These are phyloP conservation scores for Cymbopogon citratus DNA, from an alignment of 176 grass and related monocot species.

Conservation along the genomic window DNA sequence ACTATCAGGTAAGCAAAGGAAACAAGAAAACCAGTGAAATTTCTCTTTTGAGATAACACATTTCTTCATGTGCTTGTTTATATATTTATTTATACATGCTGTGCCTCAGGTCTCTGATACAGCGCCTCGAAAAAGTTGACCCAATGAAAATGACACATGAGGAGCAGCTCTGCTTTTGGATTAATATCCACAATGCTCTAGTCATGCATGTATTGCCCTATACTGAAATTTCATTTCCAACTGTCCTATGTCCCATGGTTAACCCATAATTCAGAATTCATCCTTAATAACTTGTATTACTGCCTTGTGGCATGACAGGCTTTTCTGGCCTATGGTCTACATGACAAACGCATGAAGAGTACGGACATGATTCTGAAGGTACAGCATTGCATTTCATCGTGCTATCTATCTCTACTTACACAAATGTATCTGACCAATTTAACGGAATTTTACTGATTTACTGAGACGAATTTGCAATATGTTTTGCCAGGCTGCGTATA, in stretches of 20 bases:
- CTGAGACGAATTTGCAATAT: no score
- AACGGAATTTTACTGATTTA: neutral
- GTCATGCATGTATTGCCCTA: conserved; percentile 78
- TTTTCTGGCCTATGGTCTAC: conserved; percentile 73
- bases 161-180: conserved; percentile 82
- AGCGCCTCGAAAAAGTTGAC: conserved; percentile 62
- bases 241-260: neutral
- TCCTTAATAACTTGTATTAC: conserved; percentile 4
- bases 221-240: neutral
- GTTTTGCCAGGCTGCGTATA: conserved; percentile 66
- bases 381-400: neutral
- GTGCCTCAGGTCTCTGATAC: conserved; percentile 57
- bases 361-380: conserved; percentile 86
- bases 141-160: conserved; percentile 70
- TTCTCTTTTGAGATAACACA: neutral
- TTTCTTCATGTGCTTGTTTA: conserved; percentile 17
- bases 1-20: conserved; percentile 59
- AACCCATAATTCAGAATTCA: conserved; percentile 1
- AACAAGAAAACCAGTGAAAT: neutral
- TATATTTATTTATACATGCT: conserved; percentile 11
- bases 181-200: conserved; percentile 82
- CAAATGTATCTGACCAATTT: conserved; percentile 23
- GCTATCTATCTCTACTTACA: neutral
- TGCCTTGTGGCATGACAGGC: conserved; percentile 38
- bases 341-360: conserved; percentile 65